Evolutionary conservation across 495 filamentous ascomycete genomes (phyloP).

Genomic region (Daldinia concentrica): DNA sequence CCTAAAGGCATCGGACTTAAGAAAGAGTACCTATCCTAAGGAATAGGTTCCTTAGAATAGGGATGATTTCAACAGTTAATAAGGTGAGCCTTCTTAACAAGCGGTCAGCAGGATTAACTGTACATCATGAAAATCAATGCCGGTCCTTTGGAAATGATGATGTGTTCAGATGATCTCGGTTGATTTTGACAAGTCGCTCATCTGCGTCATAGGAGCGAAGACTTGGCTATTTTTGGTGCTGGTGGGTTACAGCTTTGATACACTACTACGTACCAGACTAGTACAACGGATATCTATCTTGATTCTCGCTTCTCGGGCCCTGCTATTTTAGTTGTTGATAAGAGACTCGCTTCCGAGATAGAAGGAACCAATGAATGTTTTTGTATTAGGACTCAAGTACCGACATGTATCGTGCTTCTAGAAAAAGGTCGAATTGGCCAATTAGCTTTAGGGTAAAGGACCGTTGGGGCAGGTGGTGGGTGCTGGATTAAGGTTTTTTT

Average conservation of each 20-base stretch:
- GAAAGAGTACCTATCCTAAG: neutral
- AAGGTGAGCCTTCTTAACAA: neutral
- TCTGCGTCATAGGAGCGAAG: neutral
- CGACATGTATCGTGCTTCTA: slow-evolving; percentile 14
- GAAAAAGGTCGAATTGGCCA: slow-evolving; percentile 24
- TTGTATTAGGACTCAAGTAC: neutral
- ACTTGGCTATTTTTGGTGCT: slow-evolving; percentile 20
- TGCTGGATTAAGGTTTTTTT: neutral
- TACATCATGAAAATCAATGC: neutral
- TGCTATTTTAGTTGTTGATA: slow-evolving; percentile 5
- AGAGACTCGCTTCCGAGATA: neutral
- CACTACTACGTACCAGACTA: neutral
- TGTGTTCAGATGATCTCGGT: neutral
- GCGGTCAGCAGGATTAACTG: neutral
- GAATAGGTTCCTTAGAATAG: neutral
- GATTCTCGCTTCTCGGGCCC: neutral
- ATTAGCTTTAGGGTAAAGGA: slow-evolving; percentile 4
- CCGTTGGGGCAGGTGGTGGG: slow-evolving; percentile 14
- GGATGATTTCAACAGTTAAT: neutral
- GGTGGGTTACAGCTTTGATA: slow-evolving; percentile 28
- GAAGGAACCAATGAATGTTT: neutral
- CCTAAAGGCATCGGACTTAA: neutral
- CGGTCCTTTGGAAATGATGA: neutral
- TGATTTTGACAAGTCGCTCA: neutral
- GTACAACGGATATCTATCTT: slow-evolving; percentile 13